Base-by-base conservation (phyloP, 1,284 basidiomycete genomes). In the Chalciporus sp. region DNA sequence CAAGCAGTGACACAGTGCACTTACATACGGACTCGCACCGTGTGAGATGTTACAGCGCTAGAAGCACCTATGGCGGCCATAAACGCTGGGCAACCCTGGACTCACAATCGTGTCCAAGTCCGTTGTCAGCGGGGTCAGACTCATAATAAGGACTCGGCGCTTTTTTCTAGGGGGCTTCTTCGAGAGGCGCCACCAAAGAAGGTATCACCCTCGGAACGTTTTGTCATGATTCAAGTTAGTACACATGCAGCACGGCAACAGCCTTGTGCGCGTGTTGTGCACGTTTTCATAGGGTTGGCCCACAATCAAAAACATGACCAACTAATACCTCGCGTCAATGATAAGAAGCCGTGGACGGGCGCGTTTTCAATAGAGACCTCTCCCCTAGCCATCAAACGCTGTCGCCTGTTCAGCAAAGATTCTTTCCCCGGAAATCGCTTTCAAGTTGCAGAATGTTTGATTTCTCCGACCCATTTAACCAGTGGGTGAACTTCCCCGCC, bases 251-350 rank as follows among this genome's bases (percentile, higher is more conserved):
- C 64, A 27, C 58, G 52, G 68, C 50, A 71, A 69, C 67, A 69
- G 68, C 71, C 71, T 68, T 56, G 53, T 42, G 55, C 68, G 67
- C 67, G 63, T 69, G 68, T 58, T 53, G 49, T 67, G 72, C 68
- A 69, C 68, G 68, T 73, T 71, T 71, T 70, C 56, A 29, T 72
- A 71, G 65, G 68, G 66, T 70, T 9, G 67, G 68, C 68, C 71
- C 71, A 52, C 68, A 71, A 70, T 58, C 48, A 58, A 71, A 48
- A 69, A 69, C 61, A 69, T 31, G 43, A 57, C 66, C 57, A 69
- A 61, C 68, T 57, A 64, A 42, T 40, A 58, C 39, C 53, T 58
- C 53, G 45, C 5, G 47, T 59, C 49, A 49, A 48, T 40, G 68
- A 69, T 73, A 69, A 69, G 71, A 72, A 67, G 50, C 31, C 47